Evolutionary conservation across 805 yeast genomes (phyloP).

Genomic region (Lipomyces sp.): DNA sequence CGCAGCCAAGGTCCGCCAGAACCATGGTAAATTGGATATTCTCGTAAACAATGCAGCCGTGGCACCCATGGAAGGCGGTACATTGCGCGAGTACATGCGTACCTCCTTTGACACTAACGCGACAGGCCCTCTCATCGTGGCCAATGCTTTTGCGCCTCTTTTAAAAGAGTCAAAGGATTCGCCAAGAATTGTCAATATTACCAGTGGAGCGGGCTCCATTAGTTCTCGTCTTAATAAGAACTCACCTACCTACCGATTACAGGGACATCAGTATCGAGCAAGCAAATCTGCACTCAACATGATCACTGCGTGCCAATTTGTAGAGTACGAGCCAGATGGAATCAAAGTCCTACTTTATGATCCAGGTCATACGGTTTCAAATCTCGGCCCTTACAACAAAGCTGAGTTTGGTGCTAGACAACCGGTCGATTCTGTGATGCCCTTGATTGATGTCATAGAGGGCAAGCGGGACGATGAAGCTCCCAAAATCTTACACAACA

Average conservation of each 20-base stretch:
- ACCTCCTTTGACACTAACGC: neutral
- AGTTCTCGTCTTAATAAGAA: neutral
- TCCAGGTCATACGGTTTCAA: neutral
- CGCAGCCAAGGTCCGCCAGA: neutral
- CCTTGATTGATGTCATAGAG: neutral
- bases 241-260: neutral
- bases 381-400: neutral
- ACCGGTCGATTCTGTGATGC: neutral
- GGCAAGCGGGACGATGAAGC: neutral
- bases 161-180: neutral
- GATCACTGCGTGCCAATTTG: neutral
- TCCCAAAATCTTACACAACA: neutral
- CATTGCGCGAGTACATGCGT: neutral
- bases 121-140: neutral
- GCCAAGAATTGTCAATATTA: neutral
- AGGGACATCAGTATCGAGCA: neutral
- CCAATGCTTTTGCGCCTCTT: neutral
- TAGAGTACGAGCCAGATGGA: neutral
- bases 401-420: neutral
- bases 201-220: neutral
- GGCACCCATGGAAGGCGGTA: neutral
- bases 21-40: neutral
- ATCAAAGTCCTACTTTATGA: neutral
- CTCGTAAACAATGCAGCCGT: neutral
- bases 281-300: neutral